A percentile compares a stretch with the other conserved stretches of the same genome.
Conservation (phyloP, 495 filamentous ascomycete genomes). For the Bombardia bombarda region DNA sequence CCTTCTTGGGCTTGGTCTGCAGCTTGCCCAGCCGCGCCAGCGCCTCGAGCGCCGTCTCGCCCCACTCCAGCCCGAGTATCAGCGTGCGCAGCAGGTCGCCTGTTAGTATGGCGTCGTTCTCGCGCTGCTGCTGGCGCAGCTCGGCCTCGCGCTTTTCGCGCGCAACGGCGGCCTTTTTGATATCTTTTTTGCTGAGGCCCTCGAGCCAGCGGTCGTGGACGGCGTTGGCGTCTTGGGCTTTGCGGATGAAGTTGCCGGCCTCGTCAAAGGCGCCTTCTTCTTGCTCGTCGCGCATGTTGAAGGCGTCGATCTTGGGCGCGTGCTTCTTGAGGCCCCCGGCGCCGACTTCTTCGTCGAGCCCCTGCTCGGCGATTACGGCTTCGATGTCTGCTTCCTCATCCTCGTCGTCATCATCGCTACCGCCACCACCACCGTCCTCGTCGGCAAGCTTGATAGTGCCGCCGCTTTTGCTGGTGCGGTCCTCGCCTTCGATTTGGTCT, state of each 20-base stretch:
- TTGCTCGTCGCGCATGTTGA: slow-evolving; percentile 85
- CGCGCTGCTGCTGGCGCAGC: slow-evolving; percentile 53
- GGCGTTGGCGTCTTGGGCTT: slow-evolving; percentile 80
- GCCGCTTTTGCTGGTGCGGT: slow-evolving; percentile 61
- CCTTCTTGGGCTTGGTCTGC: slow-evolving; percentile 55
- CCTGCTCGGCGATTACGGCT: slow-evolving; percentile 55
- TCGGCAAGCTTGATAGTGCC: slow-evolving; percentile 49
- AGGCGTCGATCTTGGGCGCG: slow-evolving; percentile 92
- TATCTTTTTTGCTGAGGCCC: slow-evolving; percentile 86
- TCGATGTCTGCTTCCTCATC: slow-evolving; percentile 66
- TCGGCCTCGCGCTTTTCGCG: slow-evolving; percentile 81
- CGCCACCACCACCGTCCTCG: slow-evolving; percentile 39
- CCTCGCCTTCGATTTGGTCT: slow-evolving; percentile 80
- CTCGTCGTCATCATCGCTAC: slow-evolving; percentile 60
- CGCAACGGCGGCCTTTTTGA: slow-evolving; percentile 78
- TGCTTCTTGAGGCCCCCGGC: slow-evolving; percentile 85
- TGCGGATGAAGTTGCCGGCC: slow-evolving; percentile 83
- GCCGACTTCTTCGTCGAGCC: slow-evolving; percentile 79
- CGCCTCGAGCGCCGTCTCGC: slow-evolving; percentile 85
- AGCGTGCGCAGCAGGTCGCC: slow-evolving; percentile 64
- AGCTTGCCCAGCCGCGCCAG: slow-evolving; percentile 71
- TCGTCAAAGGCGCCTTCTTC: slow-evolving; percentile 93
- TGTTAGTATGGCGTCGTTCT: slow-evolving; percentile 66
- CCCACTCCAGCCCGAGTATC: slow-evolving; percentile 64
- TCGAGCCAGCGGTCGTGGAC: slow-evolving; percentile 89